A percentile compares a stretch with the other conserved stretches of the same genome.
Conservation (phyloP, 805 yeast genomes). For the Wickerhamiella brachini region DNA sequence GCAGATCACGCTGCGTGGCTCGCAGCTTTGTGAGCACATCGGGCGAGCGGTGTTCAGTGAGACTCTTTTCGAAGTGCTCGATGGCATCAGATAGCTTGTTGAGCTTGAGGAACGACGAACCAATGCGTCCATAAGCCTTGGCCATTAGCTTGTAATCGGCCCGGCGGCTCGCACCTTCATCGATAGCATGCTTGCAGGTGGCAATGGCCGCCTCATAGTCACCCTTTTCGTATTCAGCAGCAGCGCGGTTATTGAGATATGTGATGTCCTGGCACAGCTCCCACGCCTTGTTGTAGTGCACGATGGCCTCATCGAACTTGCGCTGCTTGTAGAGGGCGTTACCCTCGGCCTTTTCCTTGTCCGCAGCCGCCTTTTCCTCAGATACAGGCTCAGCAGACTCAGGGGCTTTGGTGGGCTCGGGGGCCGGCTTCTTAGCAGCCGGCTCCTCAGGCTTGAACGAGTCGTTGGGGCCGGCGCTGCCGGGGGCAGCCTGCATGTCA, state of each 20-base stretch:
- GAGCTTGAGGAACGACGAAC: conserved; percentile 64
- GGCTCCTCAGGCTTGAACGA: conserved; percentile 13
- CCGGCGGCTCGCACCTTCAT: conserved; percentile 75
- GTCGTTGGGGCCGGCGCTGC: conserved; percentile 7
- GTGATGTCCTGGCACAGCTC: conserved; percentile 71
- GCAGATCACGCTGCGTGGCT: conserved; percentile 71
- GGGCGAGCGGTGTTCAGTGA: conserved; percentile 95
- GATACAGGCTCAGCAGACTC: conserved; percentile 21
- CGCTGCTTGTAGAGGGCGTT: conserved; percentile 74
- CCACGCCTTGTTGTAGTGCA: conserved; percentile 75
- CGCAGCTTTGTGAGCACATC: conserved; percentile 82
- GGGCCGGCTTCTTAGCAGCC: conserved; percentile 17
- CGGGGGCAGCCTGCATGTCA: conserved; percentile 29
- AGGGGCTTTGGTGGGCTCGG: conserved; percentile 19
- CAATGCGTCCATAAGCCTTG: conserved; percentile 85
- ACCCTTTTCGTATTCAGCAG: conserved; percentile 94
- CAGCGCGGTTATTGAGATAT: conserved; percentile 89
- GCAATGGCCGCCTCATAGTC: conserved; percentile 74
- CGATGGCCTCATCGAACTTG: conserved; percentile 88
- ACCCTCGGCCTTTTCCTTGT: conserved; percentile 63
- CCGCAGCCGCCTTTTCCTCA: conserved; percentile 26
- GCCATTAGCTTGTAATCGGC: conserved; percentile 88
- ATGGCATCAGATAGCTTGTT: conserved; percentile 62
- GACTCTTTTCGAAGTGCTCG: conserved; percentile 69
- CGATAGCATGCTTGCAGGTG: conserved; percentile 73